Conservation (phyloP, 2,329 filamentous ascomycete species). For the Fusarium liriodendri region DNA sequence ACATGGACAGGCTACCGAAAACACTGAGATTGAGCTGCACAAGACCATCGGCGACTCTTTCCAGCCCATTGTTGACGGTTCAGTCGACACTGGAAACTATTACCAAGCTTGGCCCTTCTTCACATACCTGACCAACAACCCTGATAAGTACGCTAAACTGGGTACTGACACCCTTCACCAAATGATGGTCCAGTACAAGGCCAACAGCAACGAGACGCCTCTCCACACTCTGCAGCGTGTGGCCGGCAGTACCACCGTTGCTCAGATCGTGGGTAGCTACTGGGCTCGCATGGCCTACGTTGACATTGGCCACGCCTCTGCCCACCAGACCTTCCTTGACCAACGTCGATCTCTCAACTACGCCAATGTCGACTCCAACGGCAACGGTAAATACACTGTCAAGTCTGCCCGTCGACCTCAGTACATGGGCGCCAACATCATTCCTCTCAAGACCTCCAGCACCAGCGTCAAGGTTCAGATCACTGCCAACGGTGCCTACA, state of each 20-base stretch:
- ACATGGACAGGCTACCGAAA: conserved; percentile 48
- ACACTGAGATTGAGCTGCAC: conserved; percentile 53
- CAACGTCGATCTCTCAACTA: conserved; percentile 53
- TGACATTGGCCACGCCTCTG: conserved; percentile 59
- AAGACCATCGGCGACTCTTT: conserved; percentile 59
- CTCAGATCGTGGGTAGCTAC: conserved; percentile 58
- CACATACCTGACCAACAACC: conserved; percentile 59
- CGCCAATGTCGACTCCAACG: conserved; percentile 54
- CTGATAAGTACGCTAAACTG: conserved; percentile 53
- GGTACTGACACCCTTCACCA: conserved; percentile 55
- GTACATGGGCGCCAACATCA: conserved; percentile 63
- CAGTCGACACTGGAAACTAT: conserved; percentile 55
- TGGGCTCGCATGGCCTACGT: conserved; percentile 65
- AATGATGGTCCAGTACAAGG: conserved; percentile 55
- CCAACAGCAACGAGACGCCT: conserved; percentile 60
- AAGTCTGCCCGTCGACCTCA: conserved; percentile 55
- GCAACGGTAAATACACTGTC: conserved; percentile 53
- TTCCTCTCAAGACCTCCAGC: conserved; percentile 53
- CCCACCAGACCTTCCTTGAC: conserved; percentile 50
- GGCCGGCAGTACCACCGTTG: conserved; percentile 44
- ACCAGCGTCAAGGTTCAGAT: conserved; percentile 46
- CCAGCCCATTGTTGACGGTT: conserved; percentile 60
- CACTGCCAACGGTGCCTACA: conserved; percentile 49
- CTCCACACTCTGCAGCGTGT: conserved; percentile 58
- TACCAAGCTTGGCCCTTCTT: conserved; percentile 64